phyloP scores from a whole-genome alignment of 768 basidiomycete species.

The Ramaria sp. region DNA sequence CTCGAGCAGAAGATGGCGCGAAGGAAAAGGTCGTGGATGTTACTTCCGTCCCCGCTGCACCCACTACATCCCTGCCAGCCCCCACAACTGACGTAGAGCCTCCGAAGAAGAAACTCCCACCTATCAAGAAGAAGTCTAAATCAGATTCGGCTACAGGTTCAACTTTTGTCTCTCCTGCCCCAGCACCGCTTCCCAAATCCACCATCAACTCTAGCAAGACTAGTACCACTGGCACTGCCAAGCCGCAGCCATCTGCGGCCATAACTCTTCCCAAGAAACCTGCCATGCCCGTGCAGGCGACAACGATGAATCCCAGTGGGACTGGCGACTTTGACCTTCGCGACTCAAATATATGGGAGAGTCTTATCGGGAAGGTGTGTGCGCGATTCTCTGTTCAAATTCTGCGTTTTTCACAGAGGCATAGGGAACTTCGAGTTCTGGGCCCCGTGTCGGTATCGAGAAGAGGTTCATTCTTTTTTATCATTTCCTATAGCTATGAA shows the following conservation, averaged over 20 bases:
- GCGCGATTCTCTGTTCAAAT: not conserved
- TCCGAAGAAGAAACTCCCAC: constrained; percentile 7
- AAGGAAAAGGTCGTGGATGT: not conserved
- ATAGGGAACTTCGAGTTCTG: constrained; percentile 5
- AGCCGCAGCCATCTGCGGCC: not conserved
- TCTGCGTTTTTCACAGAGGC: not conserved
- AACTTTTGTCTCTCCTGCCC: not conserved
- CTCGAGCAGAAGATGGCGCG: not conserved
- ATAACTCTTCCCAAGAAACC: not conserved
- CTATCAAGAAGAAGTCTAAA: constrained; percentile 7
- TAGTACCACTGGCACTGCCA: not conserved
- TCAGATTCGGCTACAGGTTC: not conserved
- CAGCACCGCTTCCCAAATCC: not conserved
- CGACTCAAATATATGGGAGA: constrained; percentile 6
- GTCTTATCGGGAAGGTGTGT: constrained; percentile 7
- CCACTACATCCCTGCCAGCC: not conserved
- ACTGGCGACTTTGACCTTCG: constrained; percentile 9
- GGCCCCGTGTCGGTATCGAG: constrained; percentile 2
- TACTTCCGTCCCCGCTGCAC: not conserved
- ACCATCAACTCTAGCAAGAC: not conserved
- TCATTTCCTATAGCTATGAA: not conserved
- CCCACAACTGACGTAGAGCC: not conserved
- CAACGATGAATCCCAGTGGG: constrained; percentile 8
- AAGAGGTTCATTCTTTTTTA: not conserved
- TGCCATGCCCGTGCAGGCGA: not conserved